Evolutionary conservation across 2,329 filamentous ascomycete species (phyloP).

Genomic region (Mariannaea sp.): DNA sequence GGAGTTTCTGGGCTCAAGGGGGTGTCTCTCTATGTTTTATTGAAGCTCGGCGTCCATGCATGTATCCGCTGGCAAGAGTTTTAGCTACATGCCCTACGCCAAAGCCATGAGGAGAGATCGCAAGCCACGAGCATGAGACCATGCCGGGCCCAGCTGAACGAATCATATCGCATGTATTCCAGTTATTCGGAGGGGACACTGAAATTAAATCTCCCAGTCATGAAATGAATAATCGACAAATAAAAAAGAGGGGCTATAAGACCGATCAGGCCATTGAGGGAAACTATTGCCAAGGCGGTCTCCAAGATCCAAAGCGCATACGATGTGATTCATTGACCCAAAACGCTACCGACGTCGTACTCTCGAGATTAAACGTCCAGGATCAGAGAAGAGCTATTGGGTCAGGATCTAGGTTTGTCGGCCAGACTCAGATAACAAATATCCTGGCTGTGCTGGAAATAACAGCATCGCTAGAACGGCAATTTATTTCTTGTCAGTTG

Average conservation of each 20-base stretch:
- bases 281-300: conserved; percentile 11
- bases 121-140: conserved; percentile 2
- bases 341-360: no score
- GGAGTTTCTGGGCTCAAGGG: no score
- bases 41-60: neutral
- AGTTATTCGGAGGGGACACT: neutral
- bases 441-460: no score
- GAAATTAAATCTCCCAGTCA: conserved; percentile 8
- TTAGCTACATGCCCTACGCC: no score
- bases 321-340: conserved; percentile 4
- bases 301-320: neutral
- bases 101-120: neutral
- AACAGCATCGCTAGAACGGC: no score
- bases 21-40: no score
- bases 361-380: conserved; percentile 23
- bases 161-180: conserved; percentile 14
- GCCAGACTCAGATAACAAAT: neutral
- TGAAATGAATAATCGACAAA: conserved; percentile 7
- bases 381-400: neutral
- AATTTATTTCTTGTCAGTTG: no score
- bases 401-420: conserved; percentile 5
- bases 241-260: neutral
- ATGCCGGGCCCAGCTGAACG: neutral
- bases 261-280: conserved; percentile 18
- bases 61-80: no score